A percentile compares a stretch with the other conserved stretches of the same genome.
These are phyloP conservation scores for Prillingera fragicola DNA, from an alignment of 1,284 basidiomycete species.

Conservation along the genomic window DNA sequence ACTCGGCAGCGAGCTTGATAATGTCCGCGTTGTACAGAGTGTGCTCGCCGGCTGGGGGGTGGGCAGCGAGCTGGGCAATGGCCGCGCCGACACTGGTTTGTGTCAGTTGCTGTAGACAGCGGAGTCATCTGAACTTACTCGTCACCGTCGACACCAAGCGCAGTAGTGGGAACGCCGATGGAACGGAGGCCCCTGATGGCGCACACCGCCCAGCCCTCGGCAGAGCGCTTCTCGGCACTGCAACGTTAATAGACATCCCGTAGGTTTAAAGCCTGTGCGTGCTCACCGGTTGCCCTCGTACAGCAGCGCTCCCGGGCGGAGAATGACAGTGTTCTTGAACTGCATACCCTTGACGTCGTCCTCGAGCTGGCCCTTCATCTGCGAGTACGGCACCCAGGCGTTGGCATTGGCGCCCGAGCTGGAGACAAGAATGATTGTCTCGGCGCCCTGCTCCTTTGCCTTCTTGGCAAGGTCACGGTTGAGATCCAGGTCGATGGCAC, in stretches of 20 bases:
- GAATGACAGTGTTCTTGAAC: constrained; percentile 38
- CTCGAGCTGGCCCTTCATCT: constrained; percentile 44
- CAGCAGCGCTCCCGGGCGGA: constrained; percentile 38
- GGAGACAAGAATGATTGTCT: constrained; percentile 43
- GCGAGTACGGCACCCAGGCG: constrained; percentile 30
- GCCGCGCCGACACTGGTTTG: constrained; percentile 31
- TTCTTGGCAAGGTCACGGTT: constrained; percentile 37
- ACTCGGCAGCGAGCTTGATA: constrained; percentile 26
- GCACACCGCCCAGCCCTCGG: constrained; percentile 15
- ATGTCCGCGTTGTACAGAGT: constrained; percentile 27
- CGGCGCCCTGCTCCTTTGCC: constrained; percentile 39
- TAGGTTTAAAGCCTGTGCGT: too few species aligned
- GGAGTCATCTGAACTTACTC: constrained; percentile 20
- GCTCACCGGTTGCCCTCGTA: constrained; percentile 31
- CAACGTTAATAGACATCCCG: background rate
- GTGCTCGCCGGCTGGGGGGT: constrained; percentile 24
- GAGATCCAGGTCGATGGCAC: constrained; percentile 36
- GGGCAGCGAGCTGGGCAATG: constrained; percentile 37
- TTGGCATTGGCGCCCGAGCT: constrained; percentile 21
- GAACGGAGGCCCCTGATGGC: constrained; percentile 16
- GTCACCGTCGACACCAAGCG: constrained; percentile 21
- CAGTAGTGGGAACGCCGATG: constrained; percentile 20
- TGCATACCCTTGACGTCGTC: constrained; percentile 33
- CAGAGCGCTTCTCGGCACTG: constrained; percentile 16
- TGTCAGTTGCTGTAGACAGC: background rate